Percentiles rank a stretch among this genome's conserved stretches.
Evolutionary conservation across 164 flowering plant species (phyloP).

Genomic region (Warburgia ugandensis): DNA sequence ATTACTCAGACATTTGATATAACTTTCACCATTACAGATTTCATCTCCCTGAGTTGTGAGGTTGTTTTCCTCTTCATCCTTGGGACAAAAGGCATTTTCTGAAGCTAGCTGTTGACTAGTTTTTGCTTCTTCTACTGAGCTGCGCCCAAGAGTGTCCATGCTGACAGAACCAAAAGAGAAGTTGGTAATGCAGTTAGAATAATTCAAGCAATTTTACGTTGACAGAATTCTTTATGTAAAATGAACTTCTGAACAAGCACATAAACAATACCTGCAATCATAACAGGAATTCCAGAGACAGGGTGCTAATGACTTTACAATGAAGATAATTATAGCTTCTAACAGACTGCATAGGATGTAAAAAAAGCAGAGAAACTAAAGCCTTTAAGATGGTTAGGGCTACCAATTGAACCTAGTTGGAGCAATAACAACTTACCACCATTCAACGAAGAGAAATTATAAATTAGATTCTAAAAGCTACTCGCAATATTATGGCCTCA

Average conservation of each 20-base stretch:
- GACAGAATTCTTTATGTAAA: background rate
- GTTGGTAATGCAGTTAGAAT: background rate
- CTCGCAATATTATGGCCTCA: no score
- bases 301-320: background rate
- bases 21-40: conserved; percentile 47
- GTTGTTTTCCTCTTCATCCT: conserved; percentile 4
- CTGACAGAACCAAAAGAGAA: conserved; percentile 9
- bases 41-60: conserved; percentile 23
- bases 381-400: no score
- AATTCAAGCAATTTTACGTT: background rate
- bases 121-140: background rate
- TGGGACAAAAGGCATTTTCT: background rate
- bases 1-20: conserved; percentile 26
- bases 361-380: no score
- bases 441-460: no score
- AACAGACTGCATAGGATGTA: no score
- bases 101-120: conserved; percentile 5
- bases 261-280: no score
- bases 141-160: background rate
- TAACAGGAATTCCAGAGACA: background rate
- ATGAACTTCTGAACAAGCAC: background rate
- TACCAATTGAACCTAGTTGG: no score
- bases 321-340: no score
- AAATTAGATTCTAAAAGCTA: no score
- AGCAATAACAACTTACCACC: no score